Percentiles rank a stretch among this genome's conserved stretches.
phyloP scores from a whole-genome alignment of 108 stramenopile genomes.

The Phaeodactylum tricornutum region DNA sequence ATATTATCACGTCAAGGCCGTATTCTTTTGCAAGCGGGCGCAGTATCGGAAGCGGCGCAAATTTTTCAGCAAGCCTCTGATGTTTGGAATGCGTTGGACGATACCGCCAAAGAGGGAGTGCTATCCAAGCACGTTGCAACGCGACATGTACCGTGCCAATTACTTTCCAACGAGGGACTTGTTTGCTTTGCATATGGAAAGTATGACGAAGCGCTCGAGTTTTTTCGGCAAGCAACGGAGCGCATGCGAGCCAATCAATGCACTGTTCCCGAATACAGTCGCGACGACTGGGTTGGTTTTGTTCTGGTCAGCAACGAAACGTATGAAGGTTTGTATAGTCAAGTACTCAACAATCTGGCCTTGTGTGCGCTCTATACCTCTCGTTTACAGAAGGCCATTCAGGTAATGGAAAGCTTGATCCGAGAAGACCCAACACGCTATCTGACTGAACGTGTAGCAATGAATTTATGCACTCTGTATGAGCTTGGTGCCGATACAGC shows the following conservation, averaged over 20 bases:
- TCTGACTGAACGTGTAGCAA: constrained; percentile 78
- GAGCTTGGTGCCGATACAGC: constrained; percentile 73
- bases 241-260: not conserved
- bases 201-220: constrained; percentile 45
- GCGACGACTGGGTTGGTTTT: constrained; percentile 23
- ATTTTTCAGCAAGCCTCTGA: constrained; percentile 29
- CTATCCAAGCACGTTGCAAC: not conserved
- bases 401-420: constrained; percentile 62
- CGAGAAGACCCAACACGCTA: constrained; percentile 65
- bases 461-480: constrained; percentile 90
- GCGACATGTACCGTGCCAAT: not conserved
- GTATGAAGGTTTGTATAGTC: constrained; percentile 16
- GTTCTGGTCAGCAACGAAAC: constrained; percentile 15
- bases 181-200: constrained; percentile 48
- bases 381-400: constrained; percentile 44
- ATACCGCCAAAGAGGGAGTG: not conserved
- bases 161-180: constrained; percentile 57
- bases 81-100: constrained; percentile 3
- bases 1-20: constrained; percentile 69
- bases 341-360: constrained; percentile 71
- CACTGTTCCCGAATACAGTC: constrained; percentile 4
- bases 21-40: constrained; percentile 73
- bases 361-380: constrained; percentile 75
- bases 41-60: constrained; percentile 36
- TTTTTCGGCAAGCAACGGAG: constrained; percentile 41